A percentile compares a stretch with the other conserved stretches of the same genome.
These are phyloP conservation scores for Diaporthe vaccinii DNA, from an alignment of 2,329 filamentous ascomycete species.

Conservation along the genomic window DNA sequence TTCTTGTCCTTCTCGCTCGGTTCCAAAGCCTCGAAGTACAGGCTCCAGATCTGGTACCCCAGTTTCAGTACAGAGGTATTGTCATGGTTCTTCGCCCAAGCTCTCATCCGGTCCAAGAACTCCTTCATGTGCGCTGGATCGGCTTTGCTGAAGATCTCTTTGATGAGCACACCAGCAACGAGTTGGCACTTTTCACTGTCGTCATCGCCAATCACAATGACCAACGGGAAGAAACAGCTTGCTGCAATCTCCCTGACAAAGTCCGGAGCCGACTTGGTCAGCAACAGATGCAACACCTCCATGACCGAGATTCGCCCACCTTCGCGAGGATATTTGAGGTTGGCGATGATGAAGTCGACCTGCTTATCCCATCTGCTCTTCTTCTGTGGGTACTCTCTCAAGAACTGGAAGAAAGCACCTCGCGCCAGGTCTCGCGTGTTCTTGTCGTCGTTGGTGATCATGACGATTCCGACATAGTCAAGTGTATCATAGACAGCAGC, in stretches of 20 bases:
- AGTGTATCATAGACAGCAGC: constrained; percentile 91
- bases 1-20: constrained; percentile 72
- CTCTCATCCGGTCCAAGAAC: constrained; percentile 78
- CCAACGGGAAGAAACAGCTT: constrained; percentile 86
- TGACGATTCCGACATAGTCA: constrained; percentile 89
- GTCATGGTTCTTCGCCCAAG: constrained; percentile 82
- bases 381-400: constrained; percentile 94
- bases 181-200: constrained; percentile 87
- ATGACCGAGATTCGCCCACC: constrained; percentile 93
- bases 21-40: constrained; percentile 82
- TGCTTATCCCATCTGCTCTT: constrained; percentile 92
- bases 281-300: constrained; percentile 88
- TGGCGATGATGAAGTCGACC: constrained; percentile 88
- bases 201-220: constrained; percentile 90
- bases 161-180: constrained; percentile 83
- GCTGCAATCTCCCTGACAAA: constrained; percentile 85
- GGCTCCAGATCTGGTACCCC: constrained; percentile 83
- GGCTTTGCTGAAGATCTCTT: constrained; percentile 83
- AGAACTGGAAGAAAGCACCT: constrained; percentile 92
- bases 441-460: constrained; percentile 95
- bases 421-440: constrained; percentile 89
- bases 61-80: constrained; percentile 79
- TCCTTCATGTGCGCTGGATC: constrained; percentile 79
- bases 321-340: constrained; percentile 89
- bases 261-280: constrained; percentile 86